phyloP scores from a whole-genome alignment of 805 yeast genomes.

The Suhomyces faveliae region DNA sequence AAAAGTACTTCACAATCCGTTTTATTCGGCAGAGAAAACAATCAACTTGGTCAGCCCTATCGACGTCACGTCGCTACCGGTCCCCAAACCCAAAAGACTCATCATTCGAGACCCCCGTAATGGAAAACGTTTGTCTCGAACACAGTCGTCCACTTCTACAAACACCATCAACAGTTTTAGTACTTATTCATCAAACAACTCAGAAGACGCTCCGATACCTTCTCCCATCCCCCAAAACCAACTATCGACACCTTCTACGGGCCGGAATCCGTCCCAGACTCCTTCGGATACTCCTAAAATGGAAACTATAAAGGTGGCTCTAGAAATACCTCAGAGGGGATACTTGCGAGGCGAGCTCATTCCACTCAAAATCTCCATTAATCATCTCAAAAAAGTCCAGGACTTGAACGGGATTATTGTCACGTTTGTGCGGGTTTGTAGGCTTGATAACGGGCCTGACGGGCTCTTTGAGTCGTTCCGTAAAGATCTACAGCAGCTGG shows the following conservation, averaged over 20 bases:
- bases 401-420: conserved; percentile 72
- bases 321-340: conserved; percentile 57
- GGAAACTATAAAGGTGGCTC: conserved; percentile 34
- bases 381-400: conserved; percentile 69
- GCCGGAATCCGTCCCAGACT: too few relatives aligned
- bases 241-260: background rate
- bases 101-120: conserved; percentile 53
- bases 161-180: conserved; percentile 25
- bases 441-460: conserved; percentile 57
- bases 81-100: conserved; percentile 64
- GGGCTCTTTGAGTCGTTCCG: conserved; percentile 70
- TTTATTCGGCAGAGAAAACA: conserved; percentile 40
- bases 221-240: background rate
- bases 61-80: conserved; percentile 65
- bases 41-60: conserved; percentile 69
- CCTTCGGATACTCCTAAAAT: conserved; percentile 18
- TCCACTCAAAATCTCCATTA: conserved; percentile 64
- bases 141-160: conserved; percentile 36
- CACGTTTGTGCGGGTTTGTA: conserved; percentile 76
- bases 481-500: conserved; percentile 76
- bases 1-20: conserved; percentile 6
- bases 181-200: conserved; percentile 32
- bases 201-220: too few relatives aligned
- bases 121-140: conserved; percentile 27
- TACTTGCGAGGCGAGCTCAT: conserved; percentile 76